Base-by-base conservation (phyloP, 2,329 filamentous ascomycete genomes). In the Aspergillus sp. region DNA sequence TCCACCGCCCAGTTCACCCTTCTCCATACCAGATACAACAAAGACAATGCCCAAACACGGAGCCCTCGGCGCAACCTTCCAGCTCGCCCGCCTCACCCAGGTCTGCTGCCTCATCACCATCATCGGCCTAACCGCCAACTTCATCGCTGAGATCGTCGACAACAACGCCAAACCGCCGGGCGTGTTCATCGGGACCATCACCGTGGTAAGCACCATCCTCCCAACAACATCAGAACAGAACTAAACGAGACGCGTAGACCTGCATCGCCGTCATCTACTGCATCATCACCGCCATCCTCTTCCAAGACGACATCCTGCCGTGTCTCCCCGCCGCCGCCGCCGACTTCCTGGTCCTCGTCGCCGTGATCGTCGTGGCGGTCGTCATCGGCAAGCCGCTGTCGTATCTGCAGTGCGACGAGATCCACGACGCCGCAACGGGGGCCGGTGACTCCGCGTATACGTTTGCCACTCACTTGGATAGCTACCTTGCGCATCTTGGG, bases 41-140 rank as follows among this genome's bases (percentile, higher is more conserved):
- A 19, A 9, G 44, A 26, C 52, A 62, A 69, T 69, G 67, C 44
- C 51, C 5, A 59, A 60, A 42, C 86, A 85, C 70, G 87, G 89
- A 63, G 87, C 87, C 68, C 76, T 94, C 60, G 90, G 88, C 70
- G 84, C 87, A 62, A 88, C 87, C 61, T 95, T 95, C 76, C 84
- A 89, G 53, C 76, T 84, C 60, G 82, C 87, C 60, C 86, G 92
- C 45, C 79, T 81, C 52, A 79, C 92, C 60, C 86, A 95, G 68
- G 79, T 83, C 54, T 73, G 88, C 57, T 83, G 83, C 22, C 86
- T 96, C 66, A 78, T 94, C 52, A 78, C 85, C 53, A 84, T 94
- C 60, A 87, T 95, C 59, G 90, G 90, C 43, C 83, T 96, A 69
- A 85, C 85, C 0, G 83, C 87, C 64, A 90, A 92, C 72, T 95